Conservation (phyloP, 2,329 filamentous ascomycete genomes). For the Seiridium cupressi region DNA sequence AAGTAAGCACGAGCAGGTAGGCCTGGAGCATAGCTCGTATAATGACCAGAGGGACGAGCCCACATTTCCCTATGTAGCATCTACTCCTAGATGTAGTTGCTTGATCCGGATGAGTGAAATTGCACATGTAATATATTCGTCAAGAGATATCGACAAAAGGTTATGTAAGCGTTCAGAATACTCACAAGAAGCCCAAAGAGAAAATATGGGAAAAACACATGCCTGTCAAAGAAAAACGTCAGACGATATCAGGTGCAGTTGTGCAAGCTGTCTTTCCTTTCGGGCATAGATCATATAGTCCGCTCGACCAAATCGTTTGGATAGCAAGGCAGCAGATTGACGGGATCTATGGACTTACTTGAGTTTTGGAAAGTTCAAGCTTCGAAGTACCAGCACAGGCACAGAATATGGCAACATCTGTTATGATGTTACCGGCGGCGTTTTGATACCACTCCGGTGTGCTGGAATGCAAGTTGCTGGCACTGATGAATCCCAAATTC, state of each 20-base stretch:
- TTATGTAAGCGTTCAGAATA: neutral
- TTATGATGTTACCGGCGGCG: conserved; percentile 34
- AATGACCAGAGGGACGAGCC: conserved; percentile 12
- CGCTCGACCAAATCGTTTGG: neutral
- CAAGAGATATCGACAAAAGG: neutral
- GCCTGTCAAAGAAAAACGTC: neutral
- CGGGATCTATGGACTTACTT: conserved; percentile 9
- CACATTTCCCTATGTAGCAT: conserved; percentile 36
- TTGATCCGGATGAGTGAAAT: conserved; percentile 37
- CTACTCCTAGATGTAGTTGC: conserved; percentile 30
- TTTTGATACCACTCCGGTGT: conserved; percentile 32
- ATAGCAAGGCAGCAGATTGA: neutral
- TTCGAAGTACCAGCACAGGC: no score
- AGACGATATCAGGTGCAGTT: no score
- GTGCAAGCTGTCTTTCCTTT: no score
- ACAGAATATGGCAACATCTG: conserved; percentile 36
- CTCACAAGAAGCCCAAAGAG: conserved; percentile 37
- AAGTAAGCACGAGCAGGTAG: conserved; percentile 5
- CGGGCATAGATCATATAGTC: no score
- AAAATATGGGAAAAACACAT: conserved; percentile 32
- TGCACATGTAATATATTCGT: conserved; percentile 27
- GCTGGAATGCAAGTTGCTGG: conserved; percentile 30
- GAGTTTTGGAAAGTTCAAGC: conserved; percentile 30
- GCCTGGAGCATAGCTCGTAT: conserved; percentile 4
- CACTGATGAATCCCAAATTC: conserved; percentile 30